These are phyloP conservation scores for Trichocladium uniseriatum DNA, from an alignment of 495 filamentous ascomycete genomes.

Conservation along the genomic window DNA sequence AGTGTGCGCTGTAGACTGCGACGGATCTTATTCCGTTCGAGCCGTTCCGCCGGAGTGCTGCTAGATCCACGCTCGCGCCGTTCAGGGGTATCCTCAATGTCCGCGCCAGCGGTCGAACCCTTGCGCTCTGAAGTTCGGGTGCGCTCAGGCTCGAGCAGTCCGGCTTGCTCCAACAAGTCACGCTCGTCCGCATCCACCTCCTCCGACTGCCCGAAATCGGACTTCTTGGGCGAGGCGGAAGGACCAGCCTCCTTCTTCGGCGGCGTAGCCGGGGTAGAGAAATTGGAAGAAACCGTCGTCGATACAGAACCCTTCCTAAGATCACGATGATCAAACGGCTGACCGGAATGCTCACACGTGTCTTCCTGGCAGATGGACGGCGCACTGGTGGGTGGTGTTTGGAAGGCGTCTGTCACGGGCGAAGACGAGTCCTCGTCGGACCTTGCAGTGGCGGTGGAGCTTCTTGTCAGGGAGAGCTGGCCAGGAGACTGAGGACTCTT, in stretches of 20 bases:
- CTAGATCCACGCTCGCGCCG: constrained; percentile 24
- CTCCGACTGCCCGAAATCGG: constrained; percentile 19
- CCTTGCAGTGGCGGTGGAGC: constrained; percentile 21
- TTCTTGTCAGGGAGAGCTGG: constrained; percentile 22
- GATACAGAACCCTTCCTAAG: constrained; percentile 35
- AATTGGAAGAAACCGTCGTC: constrained; percentile 32
- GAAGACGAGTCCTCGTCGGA: constrained; percentile 28
- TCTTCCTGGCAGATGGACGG: constrained; percentile 41
- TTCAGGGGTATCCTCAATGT: constrained; percentile 26
- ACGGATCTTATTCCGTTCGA: constrained; percentile 55
- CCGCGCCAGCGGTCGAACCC: constrained; percentile 14
- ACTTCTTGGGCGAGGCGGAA: constrained; percentile 14
- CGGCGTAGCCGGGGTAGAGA: constrained; percentile 22
- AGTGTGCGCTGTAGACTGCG: constrained; percentile 93
- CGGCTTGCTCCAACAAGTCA: constrained; percentile 43
- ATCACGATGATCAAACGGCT: constrained; percentile 23
- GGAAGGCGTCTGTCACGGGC: constrained; percentile 32
- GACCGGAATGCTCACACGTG: constrained; percentile 35
- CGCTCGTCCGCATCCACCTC: constrained; percentile 42
- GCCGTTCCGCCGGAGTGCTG: constrained; percentile 29
- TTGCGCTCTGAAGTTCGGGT: constrained; percentile 12
- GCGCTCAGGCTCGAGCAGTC: constrained; percentile 30
- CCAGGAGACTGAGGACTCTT: constrained; percentile 28
- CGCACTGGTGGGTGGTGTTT: constrained; percentile 37
- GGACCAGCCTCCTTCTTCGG: constrained; percentile 20